Conservation (phyloP, 768 basidiomycete genomes). For the Xerocomellus intermedius region DNA sequence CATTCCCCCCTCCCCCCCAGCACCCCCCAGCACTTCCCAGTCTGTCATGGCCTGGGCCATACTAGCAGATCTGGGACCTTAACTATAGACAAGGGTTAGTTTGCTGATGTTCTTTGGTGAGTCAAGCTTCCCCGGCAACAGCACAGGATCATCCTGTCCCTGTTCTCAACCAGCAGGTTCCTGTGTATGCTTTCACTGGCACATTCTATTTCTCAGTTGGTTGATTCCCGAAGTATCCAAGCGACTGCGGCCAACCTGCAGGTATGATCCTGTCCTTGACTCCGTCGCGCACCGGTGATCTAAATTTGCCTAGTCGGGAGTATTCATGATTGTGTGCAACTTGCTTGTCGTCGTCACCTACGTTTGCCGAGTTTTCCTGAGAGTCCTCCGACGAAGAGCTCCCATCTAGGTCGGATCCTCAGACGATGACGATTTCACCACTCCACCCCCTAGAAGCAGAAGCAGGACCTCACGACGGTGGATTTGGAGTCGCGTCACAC, state of each 20-base stretch:
- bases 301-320: background rate
- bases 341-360: slow-evolving; percentile 16
- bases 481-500: background rate
- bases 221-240: background rate
- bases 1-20: too few relatives aligned
- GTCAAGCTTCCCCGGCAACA: slow-evolving; percentile 12
- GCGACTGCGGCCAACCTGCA: background rate
- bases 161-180: slow-evolving; percentile 11
- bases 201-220: background rate
- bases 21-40: too few relatives aligned
- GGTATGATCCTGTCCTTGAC: background rate
- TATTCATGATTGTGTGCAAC: slow-evolving; percentile 7
- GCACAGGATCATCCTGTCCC: slow-evolving; percentile 12
- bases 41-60: too few relatives aligned
- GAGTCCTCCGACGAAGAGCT: background rate
- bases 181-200: slow-evolving; percentile 4
- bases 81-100: too few relatives aligned
- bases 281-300: background rate
- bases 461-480: slow-evolving; percentile 2
- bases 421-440: slow-evolving; percentile 12
- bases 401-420: background rate
- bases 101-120: slow-evolving; percentile 18
- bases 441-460: background rate
- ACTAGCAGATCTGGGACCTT: too few relatives aligned
- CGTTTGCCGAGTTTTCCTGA: background rate